Percentiles rank a stretch among this genome's conserved stretches.
Conservation (phyloP, 1,284 basidiomycete species). For the Moesziomyces sp. region DNA sequence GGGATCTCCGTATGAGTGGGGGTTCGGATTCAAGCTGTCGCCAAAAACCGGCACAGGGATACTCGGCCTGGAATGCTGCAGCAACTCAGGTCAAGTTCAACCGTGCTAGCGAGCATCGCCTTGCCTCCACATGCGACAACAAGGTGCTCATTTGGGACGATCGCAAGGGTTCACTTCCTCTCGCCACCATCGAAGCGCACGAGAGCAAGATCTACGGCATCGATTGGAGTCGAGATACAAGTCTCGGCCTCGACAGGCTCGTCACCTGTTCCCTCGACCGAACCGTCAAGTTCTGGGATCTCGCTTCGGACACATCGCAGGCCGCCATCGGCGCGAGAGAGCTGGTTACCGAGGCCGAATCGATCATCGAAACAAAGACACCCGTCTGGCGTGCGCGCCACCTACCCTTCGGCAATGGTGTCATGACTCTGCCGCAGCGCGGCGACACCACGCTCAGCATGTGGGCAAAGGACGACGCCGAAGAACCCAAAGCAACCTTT, state of each 20-base stretch:
- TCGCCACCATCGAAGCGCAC: slow-evolving; percentile 61
- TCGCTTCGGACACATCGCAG: slow-evolving; percentile 49
- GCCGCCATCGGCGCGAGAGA: slow-evolving; percentile 55
- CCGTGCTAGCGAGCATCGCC: slow-evolving; percentile 45
- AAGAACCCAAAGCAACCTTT: slow-evolving; percentile 77
- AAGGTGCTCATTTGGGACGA: slow-evolving; percentile 67
- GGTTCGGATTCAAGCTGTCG: slow-evolving; percentile 24
- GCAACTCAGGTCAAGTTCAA: slow-evolving; percentile 66
- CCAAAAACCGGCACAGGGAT: slow-evolving; percentile 59
- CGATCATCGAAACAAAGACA: slow-evolving; percentile 79
- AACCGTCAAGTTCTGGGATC: slow-evolving; percentile 66
- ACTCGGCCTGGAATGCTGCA: slow-evolving; percentile 65
- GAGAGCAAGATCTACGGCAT: slow-evolving; percentile 66
- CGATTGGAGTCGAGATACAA: slow-evolving; percentile 62
- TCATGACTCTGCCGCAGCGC: slow-evolving; percentile 89
- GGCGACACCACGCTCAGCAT: slow-evolving; percentile 86
- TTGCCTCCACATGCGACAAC: slow-evolving; percentile 60
- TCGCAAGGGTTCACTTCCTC: slow-evolving; percentile 57
- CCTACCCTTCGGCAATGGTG: slow-evolving; percentile 89
- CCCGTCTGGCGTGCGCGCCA: slow-evolving; percentile 94
- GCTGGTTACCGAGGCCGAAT: slow-evolving; percentile 61
- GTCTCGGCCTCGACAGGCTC: slow-evolving; percentile 58
- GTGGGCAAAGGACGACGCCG: slow-evolving; percentile 74
- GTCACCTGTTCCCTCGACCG: slow-evolving; percentile 66
- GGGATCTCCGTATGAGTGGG: slow-evolving; percentile 62